These are phyloP conservation scores for Oryza longistaminata DNA, from an alignment of 176 grass and related monocot genomes.

Conservation along the genomic window DNA sequence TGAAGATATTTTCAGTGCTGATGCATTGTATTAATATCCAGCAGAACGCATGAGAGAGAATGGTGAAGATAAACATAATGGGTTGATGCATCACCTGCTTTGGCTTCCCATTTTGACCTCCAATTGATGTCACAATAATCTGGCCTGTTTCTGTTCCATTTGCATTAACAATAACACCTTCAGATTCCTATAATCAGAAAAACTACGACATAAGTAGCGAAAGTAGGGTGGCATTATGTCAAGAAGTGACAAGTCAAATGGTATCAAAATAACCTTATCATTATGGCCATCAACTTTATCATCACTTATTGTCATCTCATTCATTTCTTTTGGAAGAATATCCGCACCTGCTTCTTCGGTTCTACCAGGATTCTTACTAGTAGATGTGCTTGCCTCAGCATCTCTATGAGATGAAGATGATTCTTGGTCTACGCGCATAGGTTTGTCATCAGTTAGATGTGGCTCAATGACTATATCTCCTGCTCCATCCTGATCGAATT, in stretches of 20 bases:
- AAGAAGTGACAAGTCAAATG: not conserved
- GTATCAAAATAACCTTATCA: conserved; percentile 71
- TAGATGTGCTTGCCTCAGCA: conserved; percentile 81
- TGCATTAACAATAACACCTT: conserved; percentile 60
- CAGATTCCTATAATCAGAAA: conserved; percentile 54
- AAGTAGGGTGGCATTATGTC: conserved; percentile 23
- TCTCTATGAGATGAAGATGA: conserved; percentile 49
- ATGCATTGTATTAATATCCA: not conserved
- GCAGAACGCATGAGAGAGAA: not conserved
- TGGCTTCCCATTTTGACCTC: conserved; percentile 86
- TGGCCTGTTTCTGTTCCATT: conserved; percentile 85
- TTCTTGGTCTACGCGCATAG: conserved; percentile 48
- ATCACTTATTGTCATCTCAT: conserved; percentile 88
- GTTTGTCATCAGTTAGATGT: conserved; percentile 50
- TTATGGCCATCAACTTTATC: conserved; percentile 62
- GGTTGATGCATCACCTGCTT: conserved; percentile 67
- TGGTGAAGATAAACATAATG: not conserved
- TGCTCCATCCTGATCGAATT: conserved; percentile 73
- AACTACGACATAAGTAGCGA: conserved; percentile 12
- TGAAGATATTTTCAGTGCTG: not conserved
- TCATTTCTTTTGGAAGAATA: conserved; percentile 89
- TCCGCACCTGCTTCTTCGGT: conserved; percentile 62
- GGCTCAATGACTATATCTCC: conserved; percentile 67
- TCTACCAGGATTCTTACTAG: conserved; percentile 48
- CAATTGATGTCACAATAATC: conserved; percentile 88